Base-by-base conservation (phyloP, 2,329 filamentous ascomycete species). In the Cordyceps cateniannulata region DNA sequence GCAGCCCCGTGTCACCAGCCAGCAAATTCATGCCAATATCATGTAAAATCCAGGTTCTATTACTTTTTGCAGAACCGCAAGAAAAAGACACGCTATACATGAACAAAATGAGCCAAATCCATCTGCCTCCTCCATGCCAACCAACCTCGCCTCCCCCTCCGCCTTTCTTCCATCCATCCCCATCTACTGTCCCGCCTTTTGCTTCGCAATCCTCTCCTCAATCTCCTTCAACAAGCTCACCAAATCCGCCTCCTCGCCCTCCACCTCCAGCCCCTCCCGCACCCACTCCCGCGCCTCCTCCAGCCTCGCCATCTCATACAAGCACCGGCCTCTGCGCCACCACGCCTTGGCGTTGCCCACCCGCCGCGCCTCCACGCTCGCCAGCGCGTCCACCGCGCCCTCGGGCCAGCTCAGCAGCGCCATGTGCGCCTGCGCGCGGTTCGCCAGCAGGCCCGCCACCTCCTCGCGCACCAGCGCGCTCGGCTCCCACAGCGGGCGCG, bases 331-430 rank as follows among this genome's bases (percentile, higher is more conserved):
- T 63, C 90, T 81, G 63, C 95, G 81, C 88, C 91, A 97, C 91
- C 93, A 98, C 0, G 87, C 93, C 84, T 98, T 98, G 1, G 90
- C 86, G 73, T 99, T 98, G 44, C 89, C 92, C 47, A 88, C 83
- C 66, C 86, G 84, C 81, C 93, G 93, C 64, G 91, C 87, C 79
- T 96, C 93, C 48, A 96, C 88, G 72, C 90, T 95, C 32, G 86
- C 84, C 77, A 96, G 89, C 4, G 92, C 93, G 75, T 99, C 95
- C 6, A 91, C 81, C n/a, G 88, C 84, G 5, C 86, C 95, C 76
- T 95, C 91, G 0, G 90, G 82, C 93, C 93, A 98, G 66, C 82
- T 82, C 75, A 87, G 84, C 73, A 88, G 77, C 20, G 86, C 87
- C 88, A 97, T 96, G 75, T 93, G 83, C 63, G 91, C 91, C 81